Evolutionary conservation across 352 stramenopile genomes (phyloP).

Genomic region (Phytopythium mirpurense): DNA sequence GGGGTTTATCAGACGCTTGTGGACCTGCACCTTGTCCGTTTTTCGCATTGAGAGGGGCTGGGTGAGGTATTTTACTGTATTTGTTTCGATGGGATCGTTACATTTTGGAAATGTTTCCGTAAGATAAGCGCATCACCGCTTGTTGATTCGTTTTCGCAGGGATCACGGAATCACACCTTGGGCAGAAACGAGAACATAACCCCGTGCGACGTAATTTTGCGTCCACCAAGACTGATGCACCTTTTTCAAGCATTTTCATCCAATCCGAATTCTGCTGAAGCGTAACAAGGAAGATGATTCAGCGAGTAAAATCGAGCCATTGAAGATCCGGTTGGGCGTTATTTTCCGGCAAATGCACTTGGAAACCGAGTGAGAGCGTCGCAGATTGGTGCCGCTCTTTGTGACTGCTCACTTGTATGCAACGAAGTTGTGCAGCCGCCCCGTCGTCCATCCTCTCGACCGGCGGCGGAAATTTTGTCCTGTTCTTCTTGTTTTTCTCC

Average conservation of each 20-base stretch:
- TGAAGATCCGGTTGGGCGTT: no score
- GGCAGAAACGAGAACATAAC: not conserved
- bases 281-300: no score
- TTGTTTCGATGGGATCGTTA: no score
- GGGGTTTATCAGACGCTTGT: no score
- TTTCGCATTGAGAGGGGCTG: no score
- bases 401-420: not conserved
- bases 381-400: conserved; percentile 5
- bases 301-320: conserved; percentile 1
- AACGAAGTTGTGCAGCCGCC: not conserved
- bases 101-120: no score
- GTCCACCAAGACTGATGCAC: not conserved
- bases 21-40: no score
- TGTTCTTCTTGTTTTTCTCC: not conserved
- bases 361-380: not conserved
- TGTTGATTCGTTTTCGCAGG: not conserved
- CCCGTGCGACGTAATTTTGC: not conserved
- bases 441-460: not conserved
- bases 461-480: not conserved
- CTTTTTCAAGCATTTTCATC: not conserved
- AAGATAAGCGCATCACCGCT: no score
- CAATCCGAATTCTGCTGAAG: no score
- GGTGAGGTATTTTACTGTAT: no score
- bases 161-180: not conserved
- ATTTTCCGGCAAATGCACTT: no score